Evolutionary conservation across 108 stramenopile species (phyloP).

Genomic region (Chaetoceros muelleri): DNA sequence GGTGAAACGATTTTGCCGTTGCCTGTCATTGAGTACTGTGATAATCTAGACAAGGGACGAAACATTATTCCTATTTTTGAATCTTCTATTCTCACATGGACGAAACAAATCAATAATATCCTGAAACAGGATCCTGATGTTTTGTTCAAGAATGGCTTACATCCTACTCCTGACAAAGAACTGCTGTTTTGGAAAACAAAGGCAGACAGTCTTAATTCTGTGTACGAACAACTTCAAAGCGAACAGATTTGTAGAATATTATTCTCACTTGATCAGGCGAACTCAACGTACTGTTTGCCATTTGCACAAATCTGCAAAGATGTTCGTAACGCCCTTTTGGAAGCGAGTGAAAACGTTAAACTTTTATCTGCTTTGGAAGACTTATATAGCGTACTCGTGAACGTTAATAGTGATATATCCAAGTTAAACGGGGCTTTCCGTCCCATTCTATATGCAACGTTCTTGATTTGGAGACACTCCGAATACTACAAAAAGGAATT

Average conservation of each 20-base stretch:
- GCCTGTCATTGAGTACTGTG: constrained; percentile 51
- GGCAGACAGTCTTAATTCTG: constrained; percentile 75
- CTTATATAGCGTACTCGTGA: constrained; percentile 38
- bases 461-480: constrained; percentile 90
- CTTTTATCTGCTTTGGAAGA: constrained; percentile 75
- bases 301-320: constrained; percentile 84
- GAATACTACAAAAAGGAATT: constrained; percentile 85
- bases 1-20: constrained; percentile 83
- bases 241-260: constrained; percentile 69
- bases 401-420: constrained; percentile 42
- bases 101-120: constrained; percentile 85
- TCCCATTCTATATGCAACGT: constrained; percentile 76
- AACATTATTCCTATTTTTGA: constrained; percentile 81
- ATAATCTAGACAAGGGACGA: constrained; percentile 28
- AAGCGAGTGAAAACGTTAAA: constrained; percentile 87
- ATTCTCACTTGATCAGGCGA: constrained; percentile 55
- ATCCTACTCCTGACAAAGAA: constrained; percentile 84
- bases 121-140: constrained; percentile 86
- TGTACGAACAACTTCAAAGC: constrained; percentile 83
- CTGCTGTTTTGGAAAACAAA: constrained; percentile 84
- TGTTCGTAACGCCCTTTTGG: constrained; percentile 68
- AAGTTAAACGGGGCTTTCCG: constrained; percentile 62
- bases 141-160: constrained; percentile 64
- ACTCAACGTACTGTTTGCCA: constrained; percentile 81
- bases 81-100: constrained; percentile 86